Base-by-base conservation (phyloP, 176 grass and related monocot species). In the Luzula sylvatica region DNA sequence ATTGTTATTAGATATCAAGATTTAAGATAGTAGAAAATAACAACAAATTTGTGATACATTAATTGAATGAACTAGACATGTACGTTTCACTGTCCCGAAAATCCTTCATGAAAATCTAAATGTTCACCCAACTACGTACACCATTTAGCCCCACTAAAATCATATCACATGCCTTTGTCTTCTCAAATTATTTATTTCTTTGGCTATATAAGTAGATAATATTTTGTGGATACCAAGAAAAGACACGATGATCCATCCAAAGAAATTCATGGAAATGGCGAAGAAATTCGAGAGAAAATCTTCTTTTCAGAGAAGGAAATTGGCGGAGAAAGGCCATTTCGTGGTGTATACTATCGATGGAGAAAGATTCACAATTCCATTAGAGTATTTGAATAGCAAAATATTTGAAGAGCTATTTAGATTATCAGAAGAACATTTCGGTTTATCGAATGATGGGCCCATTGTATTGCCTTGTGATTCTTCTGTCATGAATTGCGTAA, bases 351-450 rank as follows among this genome's bases (percentile, higher is more conserved):
- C 69, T 8, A 17, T 66, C 1, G 76, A 79, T 20, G 53, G 47
- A 23, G 23, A 62, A 46, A 66, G 76, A 23, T 79, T 79, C 38
- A 45, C 67, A 61, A 46, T 79, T 52, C 76, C 76, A 12, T 47
- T 73, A 14, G 40, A 53, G 27, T 79, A 73, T 38, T 61, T 79
- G 13, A 61, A 35, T 23, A 68, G 45, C 46, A 47, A 11, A 30
- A 61, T 79, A 45, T 72, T 79, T 38, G 7, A n/a, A 38, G 55
- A 68, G 54, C 61, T 79, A 27, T 27, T 73, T 30, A 72, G 43
- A 38, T 53, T 72, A 65, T 68, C 69, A 19, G 69, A 79, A 59
- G 76, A 79, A 15, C 68, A 79, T 29, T 73, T 79, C 12, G 69
- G 62, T 19, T 56, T 73, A 26, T 71, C 76, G n/a, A 27, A 57